Evolutionary conservation across 2,329 filamentous ascomycete genomes (phyloP), one percentile per base, ranked within the genome.

Genomic region (Arthrobotrys conoides): DNA sequence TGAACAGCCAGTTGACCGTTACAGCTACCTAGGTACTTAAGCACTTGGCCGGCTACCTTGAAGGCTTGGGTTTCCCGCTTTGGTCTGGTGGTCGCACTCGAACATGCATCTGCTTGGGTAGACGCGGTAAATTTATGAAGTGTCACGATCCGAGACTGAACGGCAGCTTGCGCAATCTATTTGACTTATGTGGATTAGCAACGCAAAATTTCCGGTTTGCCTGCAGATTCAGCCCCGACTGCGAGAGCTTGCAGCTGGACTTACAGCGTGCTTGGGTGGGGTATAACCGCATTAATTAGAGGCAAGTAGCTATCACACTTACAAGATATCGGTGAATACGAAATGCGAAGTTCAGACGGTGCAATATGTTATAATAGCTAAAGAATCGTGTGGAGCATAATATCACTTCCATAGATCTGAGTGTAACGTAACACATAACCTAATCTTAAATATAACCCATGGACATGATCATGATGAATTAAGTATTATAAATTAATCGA

Each of bases 141-240:
- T 51, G 27, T 51, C 22, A 24, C 22, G 48, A 51, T 22, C 48
- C 48, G 22, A 51, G 22, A 27, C 9, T 27, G 22, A 51, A 12
- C 46, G 46, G 46, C 46, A 51, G 48, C 48, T 51, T 51, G 48
- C 48, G 48, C 48, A 51, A 51, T 27, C 20, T 16, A 24, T 27
- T 41, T 1, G 48, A 27, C 48, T 22, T 22, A 51, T 51, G 22
- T 27, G 48, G 20, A 51, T 51, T 51, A 27, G 12, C 48, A 51
- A 51, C 48, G 48, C 48, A 51, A 51, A 51, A 27, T 51, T 51
- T 51, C 48, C 48, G 48, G 48, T 27, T 51, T 27, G 48, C 12
- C 16, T 49, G 46, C 46, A 22, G 8, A 22, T 49, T 51, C 48
- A 51, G 48, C 48, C 48, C 48, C 48, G 44, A 20, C 44, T 46